These are phyloP conservation scores for Entomortierella beljakovae DNA, from an alignment of 192 early-diverging fungal species.

Conservation along the genomic window DNA sequence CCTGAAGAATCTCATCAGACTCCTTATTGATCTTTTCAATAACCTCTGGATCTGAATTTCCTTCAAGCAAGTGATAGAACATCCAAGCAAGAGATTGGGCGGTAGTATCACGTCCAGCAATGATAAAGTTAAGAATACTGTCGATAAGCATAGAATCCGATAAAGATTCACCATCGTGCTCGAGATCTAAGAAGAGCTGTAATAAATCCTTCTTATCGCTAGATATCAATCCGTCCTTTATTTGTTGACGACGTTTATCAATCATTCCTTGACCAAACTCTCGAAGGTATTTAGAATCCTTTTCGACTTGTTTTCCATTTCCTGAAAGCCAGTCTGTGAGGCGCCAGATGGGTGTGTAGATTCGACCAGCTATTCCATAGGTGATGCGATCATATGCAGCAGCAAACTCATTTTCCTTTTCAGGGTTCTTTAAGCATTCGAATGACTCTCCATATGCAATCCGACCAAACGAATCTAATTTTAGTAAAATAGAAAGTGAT, in stretches of 20 bases:
- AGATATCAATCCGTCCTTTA: not conserved
- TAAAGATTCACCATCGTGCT: constrained; percentile 45
- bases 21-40: constrained; percentile 49
- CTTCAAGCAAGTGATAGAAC: constrained; percentile 57
- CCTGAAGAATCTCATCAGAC: constrained; percentile 20
- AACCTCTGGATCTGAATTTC: constrained; percentile 38
- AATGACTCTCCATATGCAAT: constrained; percentile 46
- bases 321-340: constrained; percentile 30
- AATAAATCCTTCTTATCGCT: constrained; percentile 44
- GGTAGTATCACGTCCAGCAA: constrained; percentile 68
- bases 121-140: constrained; percentile 56
- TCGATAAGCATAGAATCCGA: constrained; percentile 56
- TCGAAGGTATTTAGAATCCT: constrained; percentile 20
- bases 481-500: not conserved
- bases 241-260: constrained; percentile 13
- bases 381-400: constrained; percentile 63
- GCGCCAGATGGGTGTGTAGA: constrained; percentile 26
- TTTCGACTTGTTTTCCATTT: constrained; percentile 2
- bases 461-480: constrained; percentile 33
- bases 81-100: constrained; percentile 70
- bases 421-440: constrained; percentile 33
- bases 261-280: constrained; percentile 48
- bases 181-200: constrained; percentile 56
- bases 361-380: constrained; percentile 17
- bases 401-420: constrained; percentile 56